phyloP scores from a whole-genome alignment of 2,329 filamentous ascomycete species.

The Neonectria sp. region DNA sequence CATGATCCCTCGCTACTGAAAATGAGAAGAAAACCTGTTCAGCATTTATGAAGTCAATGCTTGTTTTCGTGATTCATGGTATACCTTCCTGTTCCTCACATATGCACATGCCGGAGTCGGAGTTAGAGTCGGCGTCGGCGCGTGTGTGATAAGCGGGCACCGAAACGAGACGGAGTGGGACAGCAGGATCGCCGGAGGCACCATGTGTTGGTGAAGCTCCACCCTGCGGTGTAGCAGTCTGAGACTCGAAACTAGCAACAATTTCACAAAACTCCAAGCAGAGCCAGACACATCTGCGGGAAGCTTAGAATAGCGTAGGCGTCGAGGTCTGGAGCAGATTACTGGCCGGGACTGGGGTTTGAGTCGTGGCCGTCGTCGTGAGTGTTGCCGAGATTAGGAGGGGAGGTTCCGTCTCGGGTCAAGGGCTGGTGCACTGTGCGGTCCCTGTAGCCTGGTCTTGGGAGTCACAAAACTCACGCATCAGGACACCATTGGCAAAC shows the following conservation, averaged over 20 bases:
- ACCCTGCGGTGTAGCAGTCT: slow-evolving; percentile 2
- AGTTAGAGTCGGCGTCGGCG: not conserved
- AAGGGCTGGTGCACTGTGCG: slow-evolving; percentile 1
- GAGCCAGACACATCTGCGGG: not conserved
- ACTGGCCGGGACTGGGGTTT: slow-evolving; percentile 19
- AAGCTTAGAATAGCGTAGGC: slow-evolving; percentile 1
- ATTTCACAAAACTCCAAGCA: slow-evolving; percentile 8
- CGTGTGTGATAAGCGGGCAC: slow-evolving; percentile 1
- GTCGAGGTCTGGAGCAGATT: slow-evolving; percentile 13
- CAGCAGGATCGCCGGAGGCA: not conserved
- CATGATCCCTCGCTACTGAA: slow-evolving; percentile 21
- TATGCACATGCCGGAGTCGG: not conserved
- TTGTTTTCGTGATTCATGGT: not conserved
- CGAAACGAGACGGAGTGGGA: slow-evolving; percentile 2
- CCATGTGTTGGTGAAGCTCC: not conserved
- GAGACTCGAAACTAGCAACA: not conserved
- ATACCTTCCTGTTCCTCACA: not conserved
- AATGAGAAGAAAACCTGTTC: slow-evolving; percentile 24
- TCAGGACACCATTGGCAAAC: not conserved
- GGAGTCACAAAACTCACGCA: not conserved
- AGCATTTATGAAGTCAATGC: slow-evolving; percentile 19
- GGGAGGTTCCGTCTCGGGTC: not conserved
- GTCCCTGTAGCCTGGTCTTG: not conserved
- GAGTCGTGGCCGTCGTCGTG: slow-evolving; percentile 8
- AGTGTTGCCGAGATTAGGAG: slow-evolving; percentile 28